These are phyloP conservation scores for Acanthamoeba sp. DNA, from an alignment of 208 protist species.

Conservation along the genomic window DNA sequence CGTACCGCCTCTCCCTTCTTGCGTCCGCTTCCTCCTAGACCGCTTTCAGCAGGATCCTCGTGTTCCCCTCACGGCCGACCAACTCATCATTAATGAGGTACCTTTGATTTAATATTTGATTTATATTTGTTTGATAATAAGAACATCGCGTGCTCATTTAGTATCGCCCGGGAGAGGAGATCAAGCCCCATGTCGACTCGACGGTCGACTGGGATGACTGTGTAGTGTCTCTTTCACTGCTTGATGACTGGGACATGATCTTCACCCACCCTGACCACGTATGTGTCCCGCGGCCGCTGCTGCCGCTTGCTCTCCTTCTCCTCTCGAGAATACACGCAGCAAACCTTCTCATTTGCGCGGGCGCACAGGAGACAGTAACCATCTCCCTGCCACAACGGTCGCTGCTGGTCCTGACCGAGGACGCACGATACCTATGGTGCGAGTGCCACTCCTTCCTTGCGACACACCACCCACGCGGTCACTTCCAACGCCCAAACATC, in stretches of 20 bases:
- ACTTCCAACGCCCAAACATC: not conserved
- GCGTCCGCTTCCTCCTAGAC: not conserved
- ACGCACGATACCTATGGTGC: conserved; percentile 1
- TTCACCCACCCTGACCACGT: conserved; percentile 14
- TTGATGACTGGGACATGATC: conserved; percentile 34
- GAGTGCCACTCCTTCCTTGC: not conserved
- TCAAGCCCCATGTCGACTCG: conserved; percentile 24
- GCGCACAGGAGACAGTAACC: not conserved
- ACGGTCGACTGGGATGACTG: not conserved
- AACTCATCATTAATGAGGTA: conserved; percentile 55
- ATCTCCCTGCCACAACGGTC: conserved; percentile 5
- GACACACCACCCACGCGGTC: not conserved
- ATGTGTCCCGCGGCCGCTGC: not conserved
- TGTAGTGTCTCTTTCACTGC: conserved; percentile 1
- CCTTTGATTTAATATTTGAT: not conserved
- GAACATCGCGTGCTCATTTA: not conserved
- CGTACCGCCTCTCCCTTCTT: not conserved
- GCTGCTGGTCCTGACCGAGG: not conserved
- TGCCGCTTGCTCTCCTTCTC: not conserved
- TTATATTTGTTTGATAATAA: not conserved
- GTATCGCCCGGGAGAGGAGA: conserved; percentile 19
- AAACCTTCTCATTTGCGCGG: too few relatives aligned
- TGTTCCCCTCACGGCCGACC: not conserved
- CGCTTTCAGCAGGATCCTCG: not conserved
- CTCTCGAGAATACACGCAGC: too few relatives aligned